Percentiles rank a stretch among this genome's conserved stretches.
Evolutionary conservation across 139 green algal genomes (phyloP).

Genomic region (Coelastrella sp.): DNA sequence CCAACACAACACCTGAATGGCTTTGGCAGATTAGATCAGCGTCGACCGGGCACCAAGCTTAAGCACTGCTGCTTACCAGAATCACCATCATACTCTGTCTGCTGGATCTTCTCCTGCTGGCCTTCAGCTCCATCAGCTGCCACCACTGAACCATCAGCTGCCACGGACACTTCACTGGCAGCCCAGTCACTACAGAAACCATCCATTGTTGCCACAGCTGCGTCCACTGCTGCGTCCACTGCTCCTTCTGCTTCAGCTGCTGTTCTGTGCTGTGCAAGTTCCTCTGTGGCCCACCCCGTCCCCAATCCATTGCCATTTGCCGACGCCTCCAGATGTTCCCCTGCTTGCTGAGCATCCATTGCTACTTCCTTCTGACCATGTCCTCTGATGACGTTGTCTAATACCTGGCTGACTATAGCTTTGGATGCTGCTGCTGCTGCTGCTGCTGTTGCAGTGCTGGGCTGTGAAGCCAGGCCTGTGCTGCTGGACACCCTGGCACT

Average conservation of each 20-base stretch:
- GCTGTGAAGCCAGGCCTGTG: slow-evolving; percentile 22
- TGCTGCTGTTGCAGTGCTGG: slow-evolving; percentile 28
- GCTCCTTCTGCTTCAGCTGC: neutral
- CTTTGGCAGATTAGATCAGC: too few species aligned
- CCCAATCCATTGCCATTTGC: too few species aligned
- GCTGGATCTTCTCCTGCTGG: neutral
- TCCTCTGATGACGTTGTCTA: neutral
- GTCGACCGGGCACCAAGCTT: neutral
- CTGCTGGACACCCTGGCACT: slow-evolving; percentile 4
- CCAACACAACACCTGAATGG: too few species aligned
- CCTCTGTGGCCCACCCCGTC: neutral
- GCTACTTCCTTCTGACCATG: neutral
- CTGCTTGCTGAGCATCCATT: too few species aligned
- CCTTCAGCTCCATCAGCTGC: neutral
- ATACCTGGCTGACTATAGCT: slow-evolving; percentile 20
- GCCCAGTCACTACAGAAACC: neutral
- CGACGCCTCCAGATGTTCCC: too few species aligned
- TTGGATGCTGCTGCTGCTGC: slow-evolving; percentile 9
- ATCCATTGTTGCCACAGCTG: neutral
- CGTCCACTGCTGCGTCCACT: neutral
- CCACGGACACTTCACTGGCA: neutral
- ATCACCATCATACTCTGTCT: neutral
- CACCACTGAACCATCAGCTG: neutral
- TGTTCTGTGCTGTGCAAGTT: neutral
- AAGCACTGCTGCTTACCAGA: neutral